Percentiles rank a stretch among this genome's conserved stretches.
These are phyloP conservation scores for Lepidium didymum DNA, from an alignment of 345 rosid species.

Conservation along the genomic window DNA sequence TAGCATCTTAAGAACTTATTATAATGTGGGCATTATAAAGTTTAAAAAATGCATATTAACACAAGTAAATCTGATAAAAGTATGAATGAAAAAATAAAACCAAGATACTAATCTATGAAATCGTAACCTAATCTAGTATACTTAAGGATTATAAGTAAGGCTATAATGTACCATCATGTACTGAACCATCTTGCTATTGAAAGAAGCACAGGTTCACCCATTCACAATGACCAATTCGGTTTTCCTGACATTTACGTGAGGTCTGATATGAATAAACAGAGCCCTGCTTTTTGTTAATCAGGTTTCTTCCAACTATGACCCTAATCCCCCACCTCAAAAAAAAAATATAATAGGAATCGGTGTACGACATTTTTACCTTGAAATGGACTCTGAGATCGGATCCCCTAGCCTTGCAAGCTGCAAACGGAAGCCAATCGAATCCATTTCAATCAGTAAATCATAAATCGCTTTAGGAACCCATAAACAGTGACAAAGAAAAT, in stretches of 20 bases:
- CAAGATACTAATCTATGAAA: no score
- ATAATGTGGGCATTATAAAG: no score
- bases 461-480: background rate
- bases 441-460: background rate
- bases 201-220: slow-evolving; percentile 55
- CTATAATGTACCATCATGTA: slow-evolving; percentile 40
- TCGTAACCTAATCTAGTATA: background rate
- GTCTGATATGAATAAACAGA: slow-evolving; percentile 36
- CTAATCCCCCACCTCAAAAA: background rate
- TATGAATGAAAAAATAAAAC: background rate
- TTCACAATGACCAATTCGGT: slow-evolving; percentile 41
- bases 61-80: background rate
- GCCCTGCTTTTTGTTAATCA: slow-evolving; percentile 61
- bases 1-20: background rate
- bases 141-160: background rate
- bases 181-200: slow-evolving; percentile 43
- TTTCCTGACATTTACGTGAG: slow-evolving; percentile 58
- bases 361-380: slow-evolving; percentile 44
- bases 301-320: slow-evolving; percentile 19
- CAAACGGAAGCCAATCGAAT: background rate
- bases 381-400: slow-evolving; percentile 91
- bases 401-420: slow-evolving; percentile 97
- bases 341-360: background rate
- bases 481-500: background rate
- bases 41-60: background rate